Percentiles rank a stretch among this genome's conserved stretches.
These are phyloP conservation scores for Alternaria panax DNA, from an alignment of 2,329 filamentous ascomycete species.

Conservation along the genomic window DNA sequence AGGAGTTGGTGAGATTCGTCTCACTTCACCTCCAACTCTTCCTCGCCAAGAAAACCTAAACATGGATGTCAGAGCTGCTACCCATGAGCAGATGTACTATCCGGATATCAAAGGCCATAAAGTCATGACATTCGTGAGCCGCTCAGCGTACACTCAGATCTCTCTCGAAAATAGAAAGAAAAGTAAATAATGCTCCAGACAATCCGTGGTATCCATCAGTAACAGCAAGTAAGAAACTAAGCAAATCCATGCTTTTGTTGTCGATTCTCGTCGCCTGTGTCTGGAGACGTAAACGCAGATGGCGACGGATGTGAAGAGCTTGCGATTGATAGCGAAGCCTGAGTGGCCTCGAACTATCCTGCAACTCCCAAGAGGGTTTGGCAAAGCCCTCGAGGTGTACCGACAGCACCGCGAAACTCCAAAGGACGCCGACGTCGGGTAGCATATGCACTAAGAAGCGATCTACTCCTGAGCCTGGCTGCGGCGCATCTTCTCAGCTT, in stretches of 20 bases:
- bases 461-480: slow-evolving; percentile 69
- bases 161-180: slow-evolving; percentile 37
- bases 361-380: not conserved
- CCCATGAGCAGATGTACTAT: slow-evolving; percentile 45
- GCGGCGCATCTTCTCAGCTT: slow-evolving; percentile 98
- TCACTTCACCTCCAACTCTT: slow-evolving; percentile 23
- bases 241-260: slow-evolving; percentile 44
- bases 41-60: slow-evolving; percentile 25
- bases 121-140: slow-evolving; percentile 53
- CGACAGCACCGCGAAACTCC: not conserved
- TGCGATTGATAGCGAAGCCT: slow-evolving; percentile 4
- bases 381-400: not conserved
- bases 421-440: not conserved
- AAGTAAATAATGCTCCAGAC: slow-evolving; percentile 40
- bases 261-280: slow-evolving; percentile 12
- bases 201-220: slow-evolving; percentile 46
- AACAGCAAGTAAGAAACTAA: slow-evolving; percentile 41
- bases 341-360: slow-evolving; percentile 3
- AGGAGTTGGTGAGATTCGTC: slow-evolving; percentile 22
- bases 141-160: slow-evolving; percentile 48
- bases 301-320: slow-evolving; percentile 6
- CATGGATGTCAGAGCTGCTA: slow-evolving; percentile 39
- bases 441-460: slow-evolving; percentile 7
- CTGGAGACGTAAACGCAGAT: slow-evolving; percentile 6
- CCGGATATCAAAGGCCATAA: slow-evolving; percentile 52